Base-by-base conservation (phyloP, 257 asterid species). In the Solanum virginianum region DNA sequence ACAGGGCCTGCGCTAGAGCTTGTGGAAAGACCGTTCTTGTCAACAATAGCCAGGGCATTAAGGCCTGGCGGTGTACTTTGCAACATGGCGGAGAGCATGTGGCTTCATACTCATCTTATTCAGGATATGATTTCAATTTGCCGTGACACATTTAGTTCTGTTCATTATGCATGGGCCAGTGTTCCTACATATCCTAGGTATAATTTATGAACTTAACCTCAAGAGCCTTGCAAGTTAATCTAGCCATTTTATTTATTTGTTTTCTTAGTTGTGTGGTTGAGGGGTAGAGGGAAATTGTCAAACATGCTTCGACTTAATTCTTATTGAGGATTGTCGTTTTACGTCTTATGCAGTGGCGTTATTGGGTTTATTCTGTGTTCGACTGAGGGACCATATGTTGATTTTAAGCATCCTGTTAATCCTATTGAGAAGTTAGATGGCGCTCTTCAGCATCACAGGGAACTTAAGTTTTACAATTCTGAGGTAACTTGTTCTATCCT, bases 161-260 rank as follows among this genome's bases (percentile, higher is more conserved):
- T 95, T 81, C 93, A 89, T 81, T 97, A 97, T 87, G 99, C 99
- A 9, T 97, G 98, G 99, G 87, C 98, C 47, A 95, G 89, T 83
- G 99, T 97, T 75, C 99, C 99, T 84, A 94, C 98, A 60, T 97
- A 97, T 89, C 99, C 99, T 43, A 97, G 98, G 99, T 95, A 68
- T 68, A 89, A 79, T 53, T 60, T 4, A 22, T 45, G 53, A 62
- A 72, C 13, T 32, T 32, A 75, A 49, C 22, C 62, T 41, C 55
- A 49, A n/a, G 6, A n/a, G 3, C 26, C 6, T 18, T 49, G 57
- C 63, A 20, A 14, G 39, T 15, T 49, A 32, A 4, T 47, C 56
- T 60, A 8, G 20, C 43, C 10, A 26, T 60, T 9, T 12, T 49
- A n/a, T 6, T 59, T 75, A 3, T 7, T 63, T 32, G 36, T 12